Evolutionary conservation across 768 basidiomycete genomes (phyloP), one percentile per base, ranked within the genome.

Genomic region (Phanerodontia chrysosporium): DNA sequence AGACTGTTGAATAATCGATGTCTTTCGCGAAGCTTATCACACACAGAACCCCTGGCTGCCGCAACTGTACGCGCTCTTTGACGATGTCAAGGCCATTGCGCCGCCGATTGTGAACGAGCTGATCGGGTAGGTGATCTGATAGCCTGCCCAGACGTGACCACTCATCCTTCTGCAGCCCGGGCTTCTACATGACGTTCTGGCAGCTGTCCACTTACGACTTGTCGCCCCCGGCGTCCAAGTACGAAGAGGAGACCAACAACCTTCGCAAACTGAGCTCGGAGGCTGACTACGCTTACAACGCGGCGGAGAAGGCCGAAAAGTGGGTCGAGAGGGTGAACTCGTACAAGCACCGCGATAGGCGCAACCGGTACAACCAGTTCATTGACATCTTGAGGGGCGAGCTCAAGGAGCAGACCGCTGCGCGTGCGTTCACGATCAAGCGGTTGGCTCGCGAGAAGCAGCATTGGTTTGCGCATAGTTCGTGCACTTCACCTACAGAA

Each of bases 111-210:
- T 81, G 9, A 79, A 75, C 55, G 82, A 87, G 35, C 73, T 86
- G 42, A 84, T 95, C 64, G 89, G 90, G 88, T 95, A 71, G 55
- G 88, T 71, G 39, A 51, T 46, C 29, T 32, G 8, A 60, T 49
- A 21, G 12, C 36, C 27, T 14, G 25, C 54, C 24, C 52, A 24
- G 49, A 29, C 32, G 12, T 36, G 54, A 36, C 54, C 58, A 56
- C 21, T 54, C 64, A 24, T 63, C 24, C 13, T 56, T 45, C 53
- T n/a, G 27, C 64, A 97, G 96, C 2, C 87, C 94, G 28, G 90
- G 86, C 2, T 98, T 99, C 75, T 98, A 95, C 67, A 74, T 92
- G 48, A 94, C 95, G 2, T 99, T 98, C 75, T 99, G 97, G 97
- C 95, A 98, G 70, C 73, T 98, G 53, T 89, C 92, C 0, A 89